These are phyloP conservation scores for Phytophthora lateralis DNA, from an alignment of 352 stramenopile species.

Conservation along the genomic window DNA sequence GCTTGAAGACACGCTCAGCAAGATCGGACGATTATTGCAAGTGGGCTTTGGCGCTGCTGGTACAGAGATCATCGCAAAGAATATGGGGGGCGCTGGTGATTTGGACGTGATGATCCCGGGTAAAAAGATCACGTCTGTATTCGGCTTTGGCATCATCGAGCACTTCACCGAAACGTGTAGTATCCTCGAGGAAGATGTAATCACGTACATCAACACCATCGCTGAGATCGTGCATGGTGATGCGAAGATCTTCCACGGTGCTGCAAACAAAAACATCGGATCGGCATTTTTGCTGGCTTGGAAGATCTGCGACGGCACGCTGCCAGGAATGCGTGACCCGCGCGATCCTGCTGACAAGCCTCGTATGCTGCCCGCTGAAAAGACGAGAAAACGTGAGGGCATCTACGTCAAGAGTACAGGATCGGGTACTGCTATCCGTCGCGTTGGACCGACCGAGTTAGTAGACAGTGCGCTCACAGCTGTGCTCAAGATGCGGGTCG, in stretches of 20 bases:
- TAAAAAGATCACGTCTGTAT: slow-evolving; percentile 97
- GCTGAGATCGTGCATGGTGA: slow-evolving; percentile 96
- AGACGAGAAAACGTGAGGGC: slow-evolving; percentile 57
- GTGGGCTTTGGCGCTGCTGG: slow-evolving; percentile 98
- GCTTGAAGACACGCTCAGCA: slow-evolving; percentile 94
- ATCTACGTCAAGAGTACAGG: slow-evolving; percentile 75
- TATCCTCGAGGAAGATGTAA: slow-evolving; percentile 94
- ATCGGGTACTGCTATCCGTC: slow-evolving; percentile 41
- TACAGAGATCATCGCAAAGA: slow-evolving; percentile 98
- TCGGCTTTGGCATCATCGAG: slow-evolving; percentile 96
- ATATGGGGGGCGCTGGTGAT: slow-evolving; percentile 92
- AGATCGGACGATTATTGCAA: slow-evolving; percentile 94
- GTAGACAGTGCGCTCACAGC: slow-evolving; percentile 95
- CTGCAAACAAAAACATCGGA: slow-evolving; percentile 98
- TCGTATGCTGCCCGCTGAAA: slow-evolving; percentile 69
- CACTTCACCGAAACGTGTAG: slow-evolving; percentile 95
- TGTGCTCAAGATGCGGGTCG: slow-evolving; percentile 97
- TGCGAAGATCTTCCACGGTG: slow-evolving; percentile 92
- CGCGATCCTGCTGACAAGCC: slow-evolving; percentile 77
- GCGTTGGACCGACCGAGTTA: slow-evolving; percentile 75
- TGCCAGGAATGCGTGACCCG: slow-evolving; percentile 86
- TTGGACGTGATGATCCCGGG: slow-evolving; percentile 97
- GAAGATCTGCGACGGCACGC: slow-evolving; percentile 93
- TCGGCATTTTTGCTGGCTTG: slow-evolving; percentile 95
- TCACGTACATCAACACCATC: slow-evolving; percentile 98